Evolutionary conservation across 257 asterid genomes (phyloP).

Genomic region (Solanum pinnatisectum): DNA sequence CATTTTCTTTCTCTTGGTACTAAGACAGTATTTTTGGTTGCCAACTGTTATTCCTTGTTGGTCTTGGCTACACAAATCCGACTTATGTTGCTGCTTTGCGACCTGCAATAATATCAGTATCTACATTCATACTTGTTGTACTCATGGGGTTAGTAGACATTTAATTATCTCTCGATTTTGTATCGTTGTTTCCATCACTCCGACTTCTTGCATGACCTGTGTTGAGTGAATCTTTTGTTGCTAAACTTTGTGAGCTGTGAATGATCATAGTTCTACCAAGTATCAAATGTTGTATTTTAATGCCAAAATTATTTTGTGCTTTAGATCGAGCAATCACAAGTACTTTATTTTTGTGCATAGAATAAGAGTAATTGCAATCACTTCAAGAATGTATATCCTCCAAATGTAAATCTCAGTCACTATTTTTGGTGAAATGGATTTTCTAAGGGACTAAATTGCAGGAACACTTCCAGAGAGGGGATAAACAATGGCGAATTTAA

Average conservation of each 20-base stretch:
- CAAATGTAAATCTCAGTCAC: background rate
- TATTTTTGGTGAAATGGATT: background rate
- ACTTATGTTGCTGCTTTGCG: constrained; percentile 92
- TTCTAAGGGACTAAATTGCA: background rate
- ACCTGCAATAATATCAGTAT: constrained; percentile 78
- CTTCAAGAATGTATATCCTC: background rate
- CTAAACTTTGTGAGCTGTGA: background rate
- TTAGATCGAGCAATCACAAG: background rate
- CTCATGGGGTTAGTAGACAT: constrained; percentile 60
- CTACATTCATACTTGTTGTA: constrained; percentile 78
- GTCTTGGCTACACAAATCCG: constrained; percentile 93
- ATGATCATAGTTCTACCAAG: background rate
- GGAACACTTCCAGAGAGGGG: background rate
- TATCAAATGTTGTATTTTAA: too few species aligned
- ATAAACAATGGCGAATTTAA: background rate
- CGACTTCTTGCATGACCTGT: background rate
- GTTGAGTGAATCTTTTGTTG: background rate
- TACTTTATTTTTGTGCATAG: background rate
- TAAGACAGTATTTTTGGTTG: constrained; percentile 62
- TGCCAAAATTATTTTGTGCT: too few species aligned
- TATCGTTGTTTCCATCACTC: background rate
- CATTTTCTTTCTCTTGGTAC: background rate
- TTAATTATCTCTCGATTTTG: too few species aligned
- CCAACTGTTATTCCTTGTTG: constrained; percentile 88
- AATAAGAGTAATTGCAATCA: background rate